A percentile compares a stretch with the other conserved stretches of the same genome.
Evolutionary conservation across 176 grass and related monocot species (phyloP).

Genomic region (Puccinellia tenuiflora): DNA sequence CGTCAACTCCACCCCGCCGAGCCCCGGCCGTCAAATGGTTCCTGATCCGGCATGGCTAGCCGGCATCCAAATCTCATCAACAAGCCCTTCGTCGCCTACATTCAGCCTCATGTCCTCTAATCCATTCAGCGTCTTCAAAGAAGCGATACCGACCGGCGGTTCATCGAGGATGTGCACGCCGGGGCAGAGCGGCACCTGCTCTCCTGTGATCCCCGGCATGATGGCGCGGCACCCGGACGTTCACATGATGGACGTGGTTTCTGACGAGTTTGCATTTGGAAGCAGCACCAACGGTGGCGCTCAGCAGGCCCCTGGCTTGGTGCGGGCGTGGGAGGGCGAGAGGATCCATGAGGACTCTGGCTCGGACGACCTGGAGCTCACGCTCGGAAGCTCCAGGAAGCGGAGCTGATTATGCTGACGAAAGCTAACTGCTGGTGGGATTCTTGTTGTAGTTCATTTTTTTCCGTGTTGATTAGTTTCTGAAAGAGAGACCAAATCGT

Average conservation of each 20-base stretch:
- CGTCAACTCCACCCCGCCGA: constrained; percentile 68
- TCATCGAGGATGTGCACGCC: constrained; percentile 64
- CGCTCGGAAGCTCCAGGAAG: constrained; percentile 59
- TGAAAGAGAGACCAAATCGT: constrained; percentile 28
- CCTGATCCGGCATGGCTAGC: constrained; percentile 74
- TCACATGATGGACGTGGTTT: constrained; percentile 51
- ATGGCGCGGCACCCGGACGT: constrained; percentile 31
- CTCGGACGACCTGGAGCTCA: constrained; percentile 85
- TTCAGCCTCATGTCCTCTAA: constrained; percentile 78
- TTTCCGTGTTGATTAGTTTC: constrained; percentile 28
- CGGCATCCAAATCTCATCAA: constrained; percentile 57
- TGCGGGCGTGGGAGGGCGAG: constrained; percentile 92
- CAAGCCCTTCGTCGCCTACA: constrained; percentile 63
- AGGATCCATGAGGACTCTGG: constrained; percentile 81
- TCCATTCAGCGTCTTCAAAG: constrained; percentile 67
- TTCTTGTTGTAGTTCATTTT: constrained; percentile 20
- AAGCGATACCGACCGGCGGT: constrained; percentile 15
- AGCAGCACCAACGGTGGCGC: constrained; percentile 35
- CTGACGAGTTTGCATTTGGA: constrained; percentile 87
- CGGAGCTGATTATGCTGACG: constrained; percentile 30
- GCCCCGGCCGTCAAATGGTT: constrained; percentile 31
- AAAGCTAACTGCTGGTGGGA: constrained; percentile 9
- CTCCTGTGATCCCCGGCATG: constrained; percentile 45
- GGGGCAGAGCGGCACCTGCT: constrained; percentile 79
- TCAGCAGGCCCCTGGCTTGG: constrained; percentile 29